Conservation (phyloP, 257 asterid species). For the Leonotis leonurus region DNA sequence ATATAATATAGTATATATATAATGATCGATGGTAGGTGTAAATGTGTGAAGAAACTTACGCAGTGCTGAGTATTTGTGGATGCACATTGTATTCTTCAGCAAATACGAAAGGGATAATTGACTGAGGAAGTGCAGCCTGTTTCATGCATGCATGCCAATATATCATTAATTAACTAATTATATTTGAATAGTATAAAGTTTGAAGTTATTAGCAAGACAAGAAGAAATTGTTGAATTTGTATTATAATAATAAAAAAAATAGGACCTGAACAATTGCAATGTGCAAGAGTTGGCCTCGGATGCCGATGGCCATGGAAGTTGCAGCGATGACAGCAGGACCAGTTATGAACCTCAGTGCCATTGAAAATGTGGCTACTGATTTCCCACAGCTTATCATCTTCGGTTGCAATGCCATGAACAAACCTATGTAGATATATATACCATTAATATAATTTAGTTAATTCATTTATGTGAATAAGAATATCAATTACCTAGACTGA, state of each 20-base stretch:
- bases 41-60: conserved; percentile 44
- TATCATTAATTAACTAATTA: no score
- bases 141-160: no score
- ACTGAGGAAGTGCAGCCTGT: conserved; percentile 97
- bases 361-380: conserved; percentile 79
- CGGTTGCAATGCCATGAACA: conserved; percentile 96
- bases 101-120: conserved; percentile 82
- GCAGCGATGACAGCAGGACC: conserved; percentile 98
- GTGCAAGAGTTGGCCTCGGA: conserved; percentile 74
- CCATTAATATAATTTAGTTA: not conserved
- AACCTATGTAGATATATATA: conserved; percentile 31
- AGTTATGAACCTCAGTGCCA: conserved; percentile 89
- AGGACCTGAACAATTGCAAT: conserved; percentile 85
- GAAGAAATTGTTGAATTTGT: no score
- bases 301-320: conserved; percentile 82
- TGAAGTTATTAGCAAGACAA: no score
- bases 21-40: not conserved
- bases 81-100: conserved; percentile 90
- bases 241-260: not conserved
- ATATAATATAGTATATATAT: no score
- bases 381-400: conserved; percentile 84
- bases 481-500: conserved; percentile 59
- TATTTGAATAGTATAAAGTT: no score
- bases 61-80: conserved; percentile 85
- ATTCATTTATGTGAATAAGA: not conserved